These are phyloP conservation scores for Escallonia herrerae DNA, from an alignment of 129 eudicot species.

Conservation along the genomic window DNA sequence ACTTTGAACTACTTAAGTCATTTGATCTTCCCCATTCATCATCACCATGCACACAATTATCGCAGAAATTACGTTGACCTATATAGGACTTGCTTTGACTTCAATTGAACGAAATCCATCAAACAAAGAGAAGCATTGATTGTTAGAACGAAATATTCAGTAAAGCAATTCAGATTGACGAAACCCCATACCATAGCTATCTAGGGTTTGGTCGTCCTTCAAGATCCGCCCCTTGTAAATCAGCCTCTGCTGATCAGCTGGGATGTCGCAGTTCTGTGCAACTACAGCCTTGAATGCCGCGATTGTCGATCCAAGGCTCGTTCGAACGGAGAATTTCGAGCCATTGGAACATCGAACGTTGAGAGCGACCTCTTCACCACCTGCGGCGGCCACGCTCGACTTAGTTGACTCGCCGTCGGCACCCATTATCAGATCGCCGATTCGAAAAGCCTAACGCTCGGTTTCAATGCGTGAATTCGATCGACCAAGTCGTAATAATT, in stretches of 20 bases:
- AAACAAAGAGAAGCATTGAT: neutral
- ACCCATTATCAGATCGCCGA: slow-evolving; percentile 29
- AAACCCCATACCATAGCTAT: slow-evolving; percentile 49
- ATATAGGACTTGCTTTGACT: too few species aligned
- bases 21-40: neutral
- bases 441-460: too few species aligned
- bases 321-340: slow-evolving; percentile 57
- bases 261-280: slow-evolving; percentile 69
- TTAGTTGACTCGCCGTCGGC: slow-evolving; percentile 60
- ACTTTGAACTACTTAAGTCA: too few species aligned
- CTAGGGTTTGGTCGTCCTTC: slow-evolving; percentile 91
- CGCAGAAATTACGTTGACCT: too few species aligned
- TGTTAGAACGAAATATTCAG: neutral
- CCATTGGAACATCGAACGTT: slow-evolving; percentile 79
- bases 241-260: slow-evolving; percentile 75
- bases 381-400: slow-evolving; percentile 26
- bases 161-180: neutral
- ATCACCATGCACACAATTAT: neutral
- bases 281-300: slow-evolving; percentile 48
- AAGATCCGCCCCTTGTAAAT: slow-evolving; percentile 90
- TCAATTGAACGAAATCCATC: neutral
- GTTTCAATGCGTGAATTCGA: too few species aligned
- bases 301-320: slow-evolving; percentile 49
- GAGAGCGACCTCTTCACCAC: slow-evolving; percentile 30
- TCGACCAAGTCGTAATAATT: too few species aligned